Evolutionary conservation across 1,139 yeast species (phyloP).

Genomic region (Pichia sp.): DNA sequence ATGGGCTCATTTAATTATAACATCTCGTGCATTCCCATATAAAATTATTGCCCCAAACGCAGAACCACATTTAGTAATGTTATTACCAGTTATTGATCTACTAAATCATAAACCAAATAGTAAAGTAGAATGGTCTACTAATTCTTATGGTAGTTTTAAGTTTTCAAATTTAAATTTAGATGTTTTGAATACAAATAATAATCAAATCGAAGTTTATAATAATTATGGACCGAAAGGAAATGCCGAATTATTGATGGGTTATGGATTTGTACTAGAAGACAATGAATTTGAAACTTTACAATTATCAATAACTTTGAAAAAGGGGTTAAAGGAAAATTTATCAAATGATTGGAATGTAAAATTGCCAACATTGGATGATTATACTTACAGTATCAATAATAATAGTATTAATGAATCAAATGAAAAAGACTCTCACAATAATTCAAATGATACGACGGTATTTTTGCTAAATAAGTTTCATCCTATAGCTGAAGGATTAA

Average conservation of each 20-base stretch:
- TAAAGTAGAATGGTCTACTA: conserved; percentile 53
- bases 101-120: conserved; percentile 63
- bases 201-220: conserved; percentile 48
- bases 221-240: conserved; percentile 88
- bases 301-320: conserved; percentile 42
- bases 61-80: conserved; percentile 45
- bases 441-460: conserved; percentile 33
- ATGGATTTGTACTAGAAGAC: conserved; percentile 61
- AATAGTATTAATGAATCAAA: conserved; percentile 29
- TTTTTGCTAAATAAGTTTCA: conserved; percentile 40
- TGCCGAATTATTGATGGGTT: conserved; percentile 62
- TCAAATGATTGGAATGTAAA: conserved; percentile 32
- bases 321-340: conserved; percentile 1
- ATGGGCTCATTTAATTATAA: conserved; percentile 72
- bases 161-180: conserved; percentile 22
- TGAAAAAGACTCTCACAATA: too few species aligned
- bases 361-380: conserved; percentile 43
- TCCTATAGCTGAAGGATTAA: conserved; percentile 41
- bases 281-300: conserved; percentile 52
- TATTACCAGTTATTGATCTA: conserved; percentile 71
- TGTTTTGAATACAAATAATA: conserved; percentile 10
- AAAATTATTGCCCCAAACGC: conserved; percentile 39
- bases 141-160: conserved; percentile 13
- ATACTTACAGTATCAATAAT: conserved; percentile 35
- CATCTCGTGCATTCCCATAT: conserved; percentile 78